These are phyloP conservation scores for Aspergillus nidulans DNA, from an alignment of 495 filamentous ascomycete species.

Conservation along the genomic window DNA sequence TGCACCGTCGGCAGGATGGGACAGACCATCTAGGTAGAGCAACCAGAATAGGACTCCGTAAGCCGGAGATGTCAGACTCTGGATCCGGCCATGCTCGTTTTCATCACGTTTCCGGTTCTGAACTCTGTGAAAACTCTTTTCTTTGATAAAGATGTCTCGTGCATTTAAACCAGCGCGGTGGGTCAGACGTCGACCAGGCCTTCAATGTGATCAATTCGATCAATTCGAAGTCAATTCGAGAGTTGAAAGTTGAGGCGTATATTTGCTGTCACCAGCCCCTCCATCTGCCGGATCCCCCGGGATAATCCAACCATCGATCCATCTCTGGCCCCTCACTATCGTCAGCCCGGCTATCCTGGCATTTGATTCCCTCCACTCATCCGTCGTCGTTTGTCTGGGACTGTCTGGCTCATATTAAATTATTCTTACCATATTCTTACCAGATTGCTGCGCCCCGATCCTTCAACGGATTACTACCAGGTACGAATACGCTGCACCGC, in stretches of 20 bases:
- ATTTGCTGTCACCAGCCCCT: background rate
- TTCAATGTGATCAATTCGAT: too few species aligned
- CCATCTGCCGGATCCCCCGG: constrained; percentile 1
- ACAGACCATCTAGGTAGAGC: background rate
- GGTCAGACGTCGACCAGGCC: too few species aligned
- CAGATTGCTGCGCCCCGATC: background rate
- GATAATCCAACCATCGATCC: background rate
- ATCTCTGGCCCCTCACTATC: background rate
- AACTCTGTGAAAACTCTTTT: background rate
- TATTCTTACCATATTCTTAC: background rate
- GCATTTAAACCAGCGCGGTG: background rate
- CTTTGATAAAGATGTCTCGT: background rate
- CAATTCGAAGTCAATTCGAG: background rate
- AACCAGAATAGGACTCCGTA: too few species aligned
- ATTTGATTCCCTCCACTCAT: background rate
- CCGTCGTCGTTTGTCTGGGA: too few species aligned
- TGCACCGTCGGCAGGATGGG: too few species aligned
- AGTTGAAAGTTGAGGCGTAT: background rate
- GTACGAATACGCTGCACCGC: background rate
- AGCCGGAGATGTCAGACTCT: background rate
- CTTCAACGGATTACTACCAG: background rate
- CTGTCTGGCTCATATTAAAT: background rate
- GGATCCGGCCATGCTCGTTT: constrained; percentile 3
- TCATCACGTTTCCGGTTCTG: constrained; percentile 7
- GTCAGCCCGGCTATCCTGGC: background rate